Percentiles rank a stretch among this genome's conserved stretches.
These are phyloP conservation scores for Xylaria polymorpha DNA, from an alignment of 2,329 filamentous ascomycete genomes.

Conservation along the genomic window DNA sequence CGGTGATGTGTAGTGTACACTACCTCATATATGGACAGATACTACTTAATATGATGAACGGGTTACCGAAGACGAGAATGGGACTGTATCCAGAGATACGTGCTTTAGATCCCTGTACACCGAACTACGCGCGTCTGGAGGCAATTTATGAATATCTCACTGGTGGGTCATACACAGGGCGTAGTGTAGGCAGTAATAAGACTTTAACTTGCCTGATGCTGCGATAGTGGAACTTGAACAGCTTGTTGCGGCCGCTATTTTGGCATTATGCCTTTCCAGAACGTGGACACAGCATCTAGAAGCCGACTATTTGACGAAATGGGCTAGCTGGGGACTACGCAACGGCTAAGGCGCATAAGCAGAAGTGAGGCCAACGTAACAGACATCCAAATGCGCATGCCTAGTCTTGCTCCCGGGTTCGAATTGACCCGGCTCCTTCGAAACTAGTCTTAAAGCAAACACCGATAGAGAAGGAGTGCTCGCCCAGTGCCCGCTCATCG, in stretches of 20 bases:
- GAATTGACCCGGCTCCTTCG: slow-evolving; percentile 8
- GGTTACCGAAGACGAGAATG: slow-evolving; percentile 21
- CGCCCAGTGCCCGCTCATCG: slow-evolving; percentile 15
- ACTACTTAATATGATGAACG: slow-evolving; percentile 9
- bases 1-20: neutral
- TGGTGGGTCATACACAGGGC: neutral
- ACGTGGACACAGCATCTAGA: neutral
- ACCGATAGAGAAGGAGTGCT: slow-evolving; percentile 19
- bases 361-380: slow-evolving; percentile 18
- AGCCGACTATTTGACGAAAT: slow-evolving; percentile 2
- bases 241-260: slow-evolving; percentile 24
- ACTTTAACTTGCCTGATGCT: neutral
- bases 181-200: neutral
- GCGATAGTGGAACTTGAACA: slow-evolving; percentile 14
- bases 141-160: slow-evolving; percentile 1
- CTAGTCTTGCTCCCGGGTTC: slow-evolving; percentile 4
- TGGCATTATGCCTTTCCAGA: neutral
- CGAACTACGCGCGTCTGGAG: slow-evolving; percentile 19
- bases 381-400: neutral
- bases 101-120: slow-evolving; percentile 21
- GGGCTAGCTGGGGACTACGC: slow-evolving; percentile 8
- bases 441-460: slow-evolving; percentile 30
- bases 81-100: neutral
- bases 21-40: neutral
- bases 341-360: slow-evolving; percentile 24